phyloP scores from a whole-genome alignment of 139 green algal genomes.

The Yamagishiella unicocca region DNA sequence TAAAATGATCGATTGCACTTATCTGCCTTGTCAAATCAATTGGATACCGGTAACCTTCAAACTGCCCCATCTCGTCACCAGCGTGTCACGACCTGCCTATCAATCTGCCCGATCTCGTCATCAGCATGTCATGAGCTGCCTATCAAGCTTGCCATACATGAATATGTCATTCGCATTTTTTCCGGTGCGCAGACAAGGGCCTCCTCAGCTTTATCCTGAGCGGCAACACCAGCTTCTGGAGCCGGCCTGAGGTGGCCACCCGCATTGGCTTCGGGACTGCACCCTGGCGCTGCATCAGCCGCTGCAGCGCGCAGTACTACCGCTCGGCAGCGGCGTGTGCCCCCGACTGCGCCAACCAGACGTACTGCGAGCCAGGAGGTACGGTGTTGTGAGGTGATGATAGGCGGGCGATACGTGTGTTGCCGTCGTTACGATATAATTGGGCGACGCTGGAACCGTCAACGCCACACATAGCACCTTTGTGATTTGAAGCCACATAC shows the following conservation, averaged over 20 bases:
- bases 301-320: conserved; percentile 1
- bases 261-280: conserved; percentile 35
- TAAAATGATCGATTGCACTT: neutral
- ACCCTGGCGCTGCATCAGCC: conserved; percentile 17
- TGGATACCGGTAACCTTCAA: neutral
- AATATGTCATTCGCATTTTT: neutral
- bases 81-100: no score
- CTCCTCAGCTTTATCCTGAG: conserved; percentile 24
- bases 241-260: conserved; percentile 6
- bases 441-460: no score
- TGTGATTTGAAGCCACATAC: neutral
- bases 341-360: neutral
- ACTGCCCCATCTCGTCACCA: neutral
- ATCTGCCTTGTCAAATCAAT: neutral
- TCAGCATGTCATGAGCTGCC: no score
- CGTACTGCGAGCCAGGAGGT: conserved; percentile 21
- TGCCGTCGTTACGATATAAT: neutral
- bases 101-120: no score
- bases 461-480: neutral
- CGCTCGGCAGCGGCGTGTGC: neutral
- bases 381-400: neutral
- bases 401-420: neutral
- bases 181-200: conserved; percentile 2
- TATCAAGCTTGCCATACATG: neutral
- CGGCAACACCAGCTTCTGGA: conserved; percentile 35